Evolutionary conservation across 225 moss, liverwort and hornwort species (phyloP).

Genomic region (Asterella californica): DNA sequence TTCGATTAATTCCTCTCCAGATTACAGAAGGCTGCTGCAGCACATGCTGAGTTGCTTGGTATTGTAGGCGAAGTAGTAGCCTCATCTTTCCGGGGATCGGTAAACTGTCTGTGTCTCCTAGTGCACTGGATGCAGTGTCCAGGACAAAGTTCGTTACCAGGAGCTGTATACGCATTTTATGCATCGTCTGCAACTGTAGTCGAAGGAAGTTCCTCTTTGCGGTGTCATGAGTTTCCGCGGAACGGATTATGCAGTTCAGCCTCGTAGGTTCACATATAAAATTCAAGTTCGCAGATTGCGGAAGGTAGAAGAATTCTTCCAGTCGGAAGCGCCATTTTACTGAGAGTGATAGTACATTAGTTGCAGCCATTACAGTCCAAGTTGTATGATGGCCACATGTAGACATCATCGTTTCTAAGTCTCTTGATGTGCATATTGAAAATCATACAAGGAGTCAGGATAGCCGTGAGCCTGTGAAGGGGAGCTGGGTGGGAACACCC

Average conservation of each 20-base stretch:
- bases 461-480: neutral
- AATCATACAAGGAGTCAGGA: neutral
- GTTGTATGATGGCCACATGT: neutral
- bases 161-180: neutral
- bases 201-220: neutral
- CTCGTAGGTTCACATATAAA: neutral
- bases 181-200: conserved; percentile 1
- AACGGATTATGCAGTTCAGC: neutral
- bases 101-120: neutral
- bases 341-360: neutral
- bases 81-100: conserved; percentile 2
- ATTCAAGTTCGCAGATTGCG: neutral
- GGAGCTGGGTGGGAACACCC: no score
- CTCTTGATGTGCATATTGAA: neutral
- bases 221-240: neutral
- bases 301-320: neutral
- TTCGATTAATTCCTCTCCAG: neutral
- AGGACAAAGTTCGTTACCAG: neutral
- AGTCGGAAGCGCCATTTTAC: neutral
- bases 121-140: neutral
- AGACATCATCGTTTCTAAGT: neutral
- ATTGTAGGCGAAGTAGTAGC: neutral
- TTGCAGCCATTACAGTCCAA: conserved; percentile 11
- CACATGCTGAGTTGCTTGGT: neutral
- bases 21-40: neutral